Evolutionary conservation across 2,329 filamentous ascomycete genomes (phyloP), one percentile per base, ranked within the genome.

Genomic region (Diaporthe sp.): DNA sequence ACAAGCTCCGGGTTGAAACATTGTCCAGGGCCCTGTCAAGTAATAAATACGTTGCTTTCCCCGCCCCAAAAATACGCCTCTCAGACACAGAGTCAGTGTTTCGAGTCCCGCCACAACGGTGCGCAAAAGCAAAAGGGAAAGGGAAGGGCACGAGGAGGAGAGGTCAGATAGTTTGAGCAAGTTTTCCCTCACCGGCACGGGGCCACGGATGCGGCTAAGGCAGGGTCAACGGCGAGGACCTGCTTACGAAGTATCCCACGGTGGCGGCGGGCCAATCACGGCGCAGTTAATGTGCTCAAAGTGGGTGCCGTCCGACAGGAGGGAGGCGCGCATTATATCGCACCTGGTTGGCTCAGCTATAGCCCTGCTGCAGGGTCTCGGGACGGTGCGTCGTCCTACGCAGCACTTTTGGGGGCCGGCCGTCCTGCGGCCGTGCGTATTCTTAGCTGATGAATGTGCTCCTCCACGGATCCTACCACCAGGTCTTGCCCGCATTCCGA

Each of bases 291-390:
- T 70, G 34, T 70, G 65, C 65, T 70, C 65, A 70, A 20, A 42
- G 65, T 70, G 65, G 65, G 34, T 70, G 65, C 65, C 13, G 34
- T 13, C 47, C 47, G 34, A 68, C 65, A 68, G 3, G 47, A 53
- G 65, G 65, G 65, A 68, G 65, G 65, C 65, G 65, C 31, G 65
- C 65, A 53, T 68, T 68, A 68, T 53, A 28, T 68, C 47, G 65
- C 47, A 20, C 34, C 65, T 68, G 65, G 65, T 68, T 68, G 65
- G 65, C 47, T 68, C 47, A 34, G 1, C 31, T 42, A 37, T 10
- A 44, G 37, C 42, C 63, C 47, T 68, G 31, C 65, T 53, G 65
- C 65, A 53, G 65, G 65, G 47, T 51, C 15, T 47, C 65, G 65
- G 65, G 65, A 53, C 65, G 65, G 65, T 53, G 47, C 63, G 65